Evolutionary conservation across 1,284 basidiomycete genomes (phyloP), one percentile per base, ranked within the genome.

Genomic region (Fomitiporia mediterranea): DNA sequence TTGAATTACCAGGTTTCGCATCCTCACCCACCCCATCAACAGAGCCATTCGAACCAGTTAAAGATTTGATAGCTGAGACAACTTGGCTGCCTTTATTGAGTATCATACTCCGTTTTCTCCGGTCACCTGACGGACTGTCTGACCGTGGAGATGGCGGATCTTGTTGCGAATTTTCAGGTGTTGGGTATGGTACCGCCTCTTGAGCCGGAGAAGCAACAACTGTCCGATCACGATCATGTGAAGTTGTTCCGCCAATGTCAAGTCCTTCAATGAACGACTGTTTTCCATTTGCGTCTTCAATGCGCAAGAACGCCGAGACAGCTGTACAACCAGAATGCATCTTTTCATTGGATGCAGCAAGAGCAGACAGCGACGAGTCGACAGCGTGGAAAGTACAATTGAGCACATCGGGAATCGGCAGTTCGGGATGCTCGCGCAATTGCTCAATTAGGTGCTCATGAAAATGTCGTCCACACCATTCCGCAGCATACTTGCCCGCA

Each of bases 311-410:
- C 2, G 93, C 94, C n/a, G 93, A 94, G 30, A 98, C 97, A 2
- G 92, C 97, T 0, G 97, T 99, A 67, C 96, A 99, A 0, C 97
- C 97, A 7, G 94, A 96, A 66, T 97, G 93, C 49, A 95, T 94
- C 67, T 91, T 93, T 63, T 90, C 91, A 32, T 90, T 82, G 87
- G 64, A 86, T 83, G 65, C 89, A 86, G 42, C 93, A 87, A 97
- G 83, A 53, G 79, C 79, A 17, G 91, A 92, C 19, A 99, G 80
- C 59, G 81, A 79, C 44, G 75, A 79, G 69, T 99, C 97, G 59
- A 98, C 96, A 39, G 81, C 79, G 68, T 97, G 94, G 75, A 98
- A 99, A 1, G 95, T 94, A 65, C 86, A 76, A 69, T 99, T 98
- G 60, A 99, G 81, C 47, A 95, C 69, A 65, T 98, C 95, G 2